phyloP scores from a whole-genome alignment of 805 yeast species.

The Saturnispora gosingensis region DNA sequence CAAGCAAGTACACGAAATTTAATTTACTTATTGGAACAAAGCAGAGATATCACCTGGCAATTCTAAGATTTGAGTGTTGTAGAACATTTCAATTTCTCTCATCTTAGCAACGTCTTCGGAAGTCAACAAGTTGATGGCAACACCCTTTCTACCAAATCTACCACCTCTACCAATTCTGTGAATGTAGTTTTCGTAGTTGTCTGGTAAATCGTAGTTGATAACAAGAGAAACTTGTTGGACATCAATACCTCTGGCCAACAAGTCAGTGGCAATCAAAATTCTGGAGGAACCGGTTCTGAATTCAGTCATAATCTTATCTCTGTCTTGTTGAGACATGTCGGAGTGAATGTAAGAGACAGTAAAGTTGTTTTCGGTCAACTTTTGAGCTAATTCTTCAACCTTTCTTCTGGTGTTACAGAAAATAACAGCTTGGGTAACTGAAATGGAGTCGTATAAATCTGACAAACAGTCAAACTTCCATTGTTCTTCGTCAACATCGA shows the following conservation, averaged over 20 bases:
- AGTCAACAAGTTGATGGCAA: conserved; percentile 90
- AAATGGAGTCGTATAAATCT: conserved; percentile 89
- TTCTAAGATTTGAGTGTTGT: conserved; percentile 83
- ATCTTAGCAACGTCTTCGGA: conserved; percentile 62
- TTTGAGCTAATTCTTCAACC: conserved; percentile 80
- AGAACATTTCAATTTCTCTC: conserved; percentile 83
- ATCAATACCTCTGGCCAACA: conserved; percentile 96
- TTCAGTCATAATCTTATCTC: conserved; percentile 92
- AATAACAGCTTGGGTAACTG: conserved; percentile 95
- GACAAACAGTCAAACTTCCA: conserved; percentile 92
- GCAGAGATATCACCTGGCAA: conserved; percentile 56
- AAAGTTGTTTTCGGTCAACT: conserved; percentile 69
- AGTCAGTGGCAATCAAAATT: conserved; percentile 86
- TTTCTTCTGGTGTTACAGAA: conserved; percentile 94
- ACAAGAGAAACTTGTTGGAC: conserved; percentile 96
- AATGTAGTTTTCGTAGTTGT: conserved; percentile 84
- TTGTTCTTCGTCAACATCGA: conserved; percentile 86
- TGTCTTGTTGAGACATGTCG: conserved; percentile 87
- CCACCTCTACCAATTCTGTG: conserved; percentile 99
- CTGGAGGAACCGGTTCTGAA: conserved; percentile 92
- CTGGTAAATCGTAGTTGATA: conserved; percentile 87
- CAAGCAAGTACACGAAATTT: neutral
- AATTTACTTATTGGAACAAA: conserved; percentile 4
- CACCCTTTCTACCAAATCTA: conserved; percentile 98
- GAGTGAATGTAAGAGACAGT: conserved; percentile 95